Evolutionary conservation across 306 rosid genomes (phyloP).

Genomic region (Inga leiocalycina): DNA sequence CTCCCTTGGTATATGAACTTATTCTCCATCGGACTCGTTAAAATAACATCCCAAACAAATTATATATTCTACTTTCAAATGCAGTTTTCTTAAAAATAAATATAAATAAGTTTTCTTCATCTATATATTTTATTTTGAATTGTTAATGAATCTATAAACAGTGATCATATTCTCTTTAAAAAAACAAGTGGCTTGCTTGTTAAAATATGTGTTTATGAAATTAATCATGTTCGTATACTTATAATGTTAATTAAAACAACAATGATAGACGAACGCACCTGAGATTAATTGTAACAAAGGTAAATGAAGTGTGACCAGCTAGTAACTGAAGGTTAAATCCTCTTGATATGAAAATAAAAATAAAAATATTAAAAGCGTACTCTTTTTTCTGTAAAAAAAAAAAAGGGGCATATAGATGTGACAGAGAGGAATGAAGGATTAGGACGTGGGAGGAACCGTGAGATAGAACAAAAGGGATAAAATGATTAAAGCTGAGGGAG

Average conservation of each 20-base stretch:
- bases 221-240: not conserved
- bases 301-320: not conserved
- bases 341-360: not conserved
- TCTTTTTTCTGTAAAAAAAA: not conserved
- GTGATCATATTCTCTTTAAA: not conserved
- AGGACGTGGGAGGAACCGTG: slow-evolving; percentile 18
- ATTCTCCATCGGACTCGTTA: slow-evolving; percentile 49
- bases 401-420: not conserved
- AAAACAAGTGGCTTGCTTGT: not conserved
- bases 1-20: slow-evolving; percentile 33
- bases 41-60: slow-evolving; percentile 25
- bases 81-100: not conserved
- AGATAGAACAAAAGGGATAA: not conserved
- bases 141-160: not conserved
- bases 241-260: not conserved
- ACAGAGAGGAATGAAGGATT: slow-evolving; percentile 1
- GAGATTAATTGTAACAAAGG: not conserved
- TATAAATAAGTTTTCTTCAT: not conserved
- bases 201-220: not conserved
- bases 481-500: slow-evolving; percentile 22
- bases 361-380: not conserved
- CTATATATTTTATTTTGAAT: not conserved
- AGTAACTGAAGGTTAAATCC: not conserved
- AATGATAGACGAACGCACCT: not conserved
- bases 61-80: not conserved